These are phyloP conservation scores for Pseudogymnoascus sp. DNA, from an alignment of 2,329 filamentous ascomycete species.

Conservation along the genomic window DNA sequence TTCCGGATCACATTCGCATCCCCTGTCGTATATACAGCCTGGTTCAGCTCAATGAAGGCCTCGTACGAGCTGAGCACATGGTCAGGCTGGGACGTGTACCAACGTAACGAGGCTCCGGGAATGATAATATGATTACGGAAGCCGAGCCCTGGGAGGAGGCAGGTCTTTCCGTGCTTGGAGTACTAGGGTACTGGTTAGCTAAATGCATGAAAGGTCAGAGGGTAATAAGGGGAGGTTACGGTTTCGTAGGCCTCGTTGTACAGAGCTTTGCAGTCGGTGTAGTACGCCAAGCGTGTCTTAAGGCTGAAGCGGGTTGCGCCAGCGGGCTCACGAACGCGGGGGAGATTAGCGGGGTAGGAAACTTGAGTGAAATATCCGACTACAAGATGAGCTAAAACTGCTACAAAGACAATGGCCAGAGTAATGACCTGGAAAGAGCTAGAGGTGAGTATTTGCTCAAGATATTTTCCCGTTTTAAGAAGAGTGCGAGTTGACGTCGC, in stretches of 20 bases:
- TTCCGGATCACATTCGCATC: conserved; percentile 30
- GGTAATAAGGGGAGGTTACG: conserved; percentile 11
- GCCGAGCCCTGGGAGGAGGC: conserved; percentile 36
- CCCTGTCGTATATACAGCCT: conserved; percentile 33
- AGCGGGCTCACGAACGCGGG: conserved; percentile 24
- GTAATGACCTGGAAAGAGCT: neutral
- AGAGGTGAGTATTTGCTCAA: neutral
- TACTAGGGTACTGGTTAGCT: conserved; percentile 27
- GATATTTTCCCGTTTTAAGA: neutral
- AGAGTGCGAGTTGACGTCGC: neutral
- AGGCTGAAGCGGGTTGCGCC: conserved; percentile 26
- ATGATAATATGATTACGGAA: conserved; percentile 37
- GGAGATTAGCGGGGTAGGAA: conserved; percentile 19
- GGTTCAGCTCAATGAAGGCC: conserved; percentile 35
- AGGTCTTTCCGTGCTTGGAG: conserved; percentile 35
- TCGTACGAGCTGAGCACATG: conserved; percentile 28
- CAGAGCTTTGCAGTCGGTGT: conserved; percentile 26
- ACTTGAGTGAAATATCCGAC: neutral
- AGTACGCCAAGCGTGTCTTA: conserved; percentile 25
- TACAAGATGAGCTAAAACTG: neutral
- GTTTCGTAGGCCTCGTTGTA: conserved; percentile 29
- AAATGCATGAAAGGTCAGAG: neutral
- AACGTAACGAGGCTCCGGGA: conserved; percentile 34
- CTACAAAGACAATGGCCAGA: neutral
- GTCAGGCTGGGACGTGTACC: conserved; percentile 36